These are phyloP conservation scores for Andrographis paniculata DNA, from an alignment of 305 asterid genomes.

Conservation along the genomic window DNA sequence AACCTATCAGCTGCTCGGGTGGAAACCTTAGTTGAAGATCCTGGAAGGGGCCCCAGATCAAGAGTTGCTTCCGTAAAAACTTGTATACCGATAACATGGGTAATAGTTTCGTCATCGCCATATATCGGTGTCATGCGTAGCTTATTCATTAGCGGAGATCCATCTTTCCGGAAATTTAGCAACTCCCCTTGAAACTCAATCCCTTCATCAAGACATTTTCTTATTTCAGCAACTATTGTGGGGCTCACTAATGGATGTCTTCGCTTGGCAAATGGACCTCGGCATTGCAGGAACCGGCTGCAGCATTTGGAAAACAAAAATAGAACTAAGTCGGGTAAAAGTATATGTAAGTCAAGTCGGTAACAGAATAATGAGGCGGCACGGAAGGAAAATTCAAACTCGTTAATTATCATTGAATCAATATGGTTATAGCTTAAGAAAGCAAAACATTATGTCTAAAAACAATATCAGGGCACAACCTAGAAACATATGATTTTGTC, in stretches of 20 bases:
- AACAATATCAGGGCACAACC: too few species aligned
- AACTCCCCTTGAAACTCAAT: slow-evolving; percentile 61
- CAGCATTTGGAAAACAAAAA: slow-evolving; percentile 7
- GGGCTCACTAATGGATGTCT: slow-evolving; percentile 62
- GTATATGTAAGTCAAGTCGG: too few species aligned
- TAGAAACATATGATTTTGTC: too few species aligned
- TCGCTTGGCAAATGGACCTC: slow-evolving; percentile 69
- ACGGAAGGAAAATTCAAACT: too few species aligned
- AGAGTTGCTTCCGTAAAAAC: slow-evolving; percentile 40
- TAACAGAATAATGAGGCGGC: too few species aligned
- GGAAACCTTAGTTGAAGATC: slow-evolving; percentile 46
- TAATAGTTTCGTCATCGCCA: slow-evolving; percentile 48
- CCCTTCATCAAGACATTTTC: slow-evolving; percentile 58
- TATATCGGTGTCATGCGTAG: slow-evolving; percentile 55
- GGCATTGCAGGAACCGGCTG: slow-evolving; percentile 69
- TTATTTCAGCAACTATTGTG: slow-evolving; percentile 43
- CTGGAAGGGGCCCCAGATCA: slow-evolving; percentile 64
- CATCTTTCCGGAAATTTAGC: slow-evolving; percentile 59
- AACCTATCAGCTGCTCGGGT: slow-evolving; percentile 28
- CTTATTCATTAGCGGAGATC: slow-evolving; percentile 58
- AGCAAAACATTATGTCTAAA: too few species aligned
- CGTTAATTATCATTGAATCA: too few species aligned
- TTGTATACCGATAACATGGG: slow-evolving; percentile 59
- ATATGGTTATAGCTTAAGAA: too few species aligned
- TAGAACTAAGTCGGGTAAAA: not conserved